These are phyloP conservation scores for Spatholobus suberectus DNA, from an alignment of 306 rosid genomes.

Conservation along the genomic window DNA sequence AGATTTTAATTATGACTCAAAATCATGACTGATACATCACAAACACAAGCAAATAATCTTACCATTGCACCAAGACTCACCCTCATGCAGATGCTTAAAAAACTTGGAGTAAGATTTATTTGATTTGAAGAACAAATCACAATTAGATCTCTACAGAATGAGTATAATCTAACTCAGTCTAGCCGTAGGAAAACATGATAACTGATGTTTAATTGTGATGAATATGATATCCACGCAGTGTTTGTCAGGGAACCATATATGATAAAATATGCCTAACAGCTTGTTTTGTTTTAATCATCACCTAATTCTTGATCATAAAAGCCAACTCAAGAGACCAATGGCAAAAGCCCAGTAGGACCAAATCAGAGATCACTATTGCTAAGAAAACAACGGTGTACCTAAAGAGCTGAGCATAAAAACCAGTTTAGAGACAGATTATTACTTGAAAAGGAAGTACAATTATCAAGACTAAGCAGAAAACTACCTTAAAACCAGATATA, in stretches of 20 bases:
- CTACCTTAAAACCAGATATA: slow-evolving; percentile 79
- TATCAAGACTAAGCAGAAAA: slow-evolving; percentile 18
- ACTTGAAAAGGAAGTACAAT: slow-evolving; percentile 4
- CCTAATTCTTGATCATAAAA: background rate
- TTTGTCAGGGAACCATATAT: background rate
- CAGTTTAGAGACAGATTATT: slow-evolving; percentile 7
- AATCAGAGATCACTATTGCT: slow-evolving; percentile 11
- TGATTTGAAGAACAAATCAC: slow-evolving; percentile 21
- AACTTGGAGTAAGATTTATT: background rate
- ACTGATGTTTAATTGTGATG: background rate
- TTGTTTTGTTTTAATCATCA: slow-evolving; percentile 7
- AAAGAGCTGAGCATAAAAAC: background rate
- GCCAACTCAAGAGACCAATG: slow-evolving; percentile 28
- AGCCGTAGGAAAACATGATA: slow-evolving; percentile 9
- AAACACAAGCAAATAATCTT: background rate
- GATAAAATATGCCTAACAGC: slow-evolving; percentile 24
- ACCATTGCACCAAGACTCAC: background rate
- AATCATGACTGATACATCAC: background rate
- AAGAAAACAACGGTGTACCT: background rate
- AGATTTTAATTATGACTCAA: background rate
- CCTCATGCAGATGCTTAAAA: background rate
- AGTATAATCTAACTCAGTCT: background rate
- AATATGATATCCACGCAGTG: background rate
- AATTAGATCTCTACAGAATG: slow-evolving; percentile 26
- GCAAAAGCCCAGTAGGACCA: background rate